These are phyloP conservation scores for Beta lomatogona DNA, from an alignment of 179 eudicot genomes.

Conservation along the genomic window DNA sequence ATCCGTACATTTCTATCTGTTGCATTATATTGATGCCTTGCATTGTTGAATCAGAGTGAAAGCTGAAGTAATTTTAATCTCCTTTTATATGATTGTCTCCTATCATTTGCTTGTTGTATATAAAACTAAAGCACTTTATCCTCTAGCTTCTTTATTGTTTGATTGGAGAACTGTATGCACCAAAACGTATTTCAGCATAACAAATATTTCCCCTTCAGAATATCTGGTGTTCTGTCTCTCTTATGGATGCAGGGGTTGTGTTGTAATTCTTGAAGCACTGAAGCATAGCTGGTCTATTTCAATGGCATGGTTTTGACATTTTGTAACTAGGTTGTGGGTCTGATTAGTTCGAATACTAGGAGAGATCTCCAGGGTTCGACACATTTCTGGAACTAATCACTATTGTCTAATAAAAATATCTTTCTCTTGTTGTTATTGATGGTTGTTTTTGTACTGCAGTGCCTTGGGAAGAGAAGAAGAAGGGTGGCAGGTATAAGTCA, in stretches of 20 bases:
- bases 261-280: background rate
- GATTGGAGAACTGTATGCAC: background rate
- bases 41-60: background rate
- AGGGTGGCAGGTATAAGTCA: constrained; percentile 48
- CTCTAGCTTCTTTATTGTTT: background rate
- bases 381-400: background rate
- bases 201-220: background rate
- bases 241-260: background rate
- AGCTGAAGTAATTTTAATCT: background rate
- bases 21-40: background rate
- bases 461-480: constrained; percentile 77
- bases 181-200: background rate
- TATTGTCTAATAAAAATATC: background rate
- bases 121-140: background rate
- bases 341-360: constrained; percentile 1
- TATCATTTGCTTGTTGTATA: background rate
- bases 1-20: background rate
- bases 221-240: background rate
- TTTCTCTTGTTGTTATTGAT: background rate
- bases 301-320: background rate
- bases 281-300: background rate
- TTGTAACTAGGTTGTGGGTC: background rate
- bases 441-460: constrained; percentile 51
- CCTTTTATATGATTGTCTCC: background rate
- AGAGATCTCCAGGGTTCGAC: background rate